Conservation (phyloP, 192 early-diverging fungal genomes). For the Coemansia sp. region DNA sequence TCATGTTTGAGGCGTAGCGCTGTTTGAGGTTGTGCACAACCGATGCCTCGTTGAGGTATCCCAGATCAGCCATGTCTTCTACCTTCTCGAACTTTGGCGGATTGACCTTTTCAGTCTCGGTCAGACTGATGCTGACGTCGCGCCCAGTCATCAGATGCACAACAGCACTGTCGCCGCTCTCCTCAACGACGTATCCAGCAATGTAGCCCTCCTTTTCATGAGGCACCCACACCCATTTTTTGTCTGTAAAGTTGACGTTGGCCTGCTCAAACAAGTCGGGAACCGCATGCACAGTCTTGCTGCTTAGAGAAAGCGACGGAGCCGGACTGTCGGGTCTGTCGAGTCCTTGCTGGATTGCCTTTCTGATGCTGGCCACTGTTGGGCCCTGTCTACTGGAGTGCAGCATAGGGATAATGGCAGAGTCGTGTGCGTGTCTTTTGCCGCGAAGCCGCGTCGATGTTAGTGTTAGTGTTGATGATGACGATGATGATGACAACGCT, state of each 20-base stretch:
- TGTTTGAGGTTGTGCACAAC: constrained; percentile 96
- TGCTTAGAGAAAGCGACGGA: constrained; percentile 34
- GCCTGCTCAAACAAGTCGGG: constrained; percentile 57
- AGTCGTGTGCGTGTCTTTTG: neutral
- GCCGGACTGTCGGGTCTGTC: constrained; percentile 48
- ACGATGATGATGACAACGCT: neutral
- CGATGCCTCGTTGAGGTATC: constrained; percentile 95
- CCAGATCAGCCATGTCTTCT: constrained; percentile 98
- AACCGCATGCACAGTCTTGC: constrained; percentile 34
- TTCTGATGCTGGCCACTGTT: constrained; percentile 55
- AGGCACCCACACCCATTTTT: constrained; percentile 97
- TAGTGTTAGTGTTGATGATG: neutral
- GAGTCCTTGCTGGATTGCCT: constrained; percentile 54
- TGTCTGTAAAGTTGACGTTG: constrained; percentile 84
- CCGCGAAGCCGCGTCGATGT: neutral
- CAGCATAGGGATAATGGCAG: constrained; percentile 19
- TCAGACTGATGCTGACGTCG: constrained; percentile 71
- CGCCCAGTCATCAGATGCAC: constrained; percentile 77
- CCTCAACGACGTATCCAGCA: constrained; percentile 76
- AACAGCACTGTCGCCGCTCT: constrained; percentile 66
- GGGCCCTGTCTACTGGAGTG: constrained; percentile 39
- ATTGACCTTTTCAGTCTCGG: constrained; percentile 94
- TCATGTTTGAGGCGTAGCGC: constrained; percentile 86
- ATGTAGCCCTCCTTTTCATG: constrained; percentile 90
- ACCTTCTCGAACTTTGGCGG: constrained; percentile 99